A percentile compares a stretch with the other conserved stretches of the same genome.
These are phyloP conservation scores for Dissoconium aciculare DNA, from an alignment of 2,329 filamentous ascomycete genomes.

Conservation along the genomic window DNA sequence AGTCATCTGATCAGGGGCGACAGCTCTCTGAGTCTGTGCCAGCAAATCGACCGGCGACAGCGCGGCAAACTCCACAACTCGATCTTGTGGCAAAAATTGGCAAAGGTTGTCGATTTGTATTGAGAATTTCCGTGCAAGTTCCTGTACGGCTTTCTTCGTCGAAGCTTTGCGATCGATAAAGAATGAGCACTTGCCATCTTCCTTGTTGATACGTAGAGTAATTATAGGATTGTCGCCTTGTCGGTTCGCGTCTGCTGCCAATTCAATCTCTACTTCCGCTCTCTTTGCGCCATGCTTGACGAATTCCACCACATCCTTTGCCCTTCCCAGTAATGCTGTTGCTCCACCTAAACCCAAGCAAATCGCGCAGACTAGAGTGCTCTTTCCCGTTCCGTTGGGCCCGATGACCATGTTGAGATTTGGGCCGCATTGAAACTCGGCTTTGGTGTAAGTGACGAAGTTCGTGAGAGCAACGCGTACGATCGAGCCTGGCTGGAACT, in stretches of 20 bases:
- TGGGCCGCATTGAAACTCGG: slow-evolving; percentile 80
- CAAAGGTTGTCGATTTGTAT: slow-evolving; percentile 98
- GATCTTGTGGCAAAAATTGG: slow-evolving; percentile 91
- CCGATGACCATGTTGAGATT: slow-evolving; percentile 97
- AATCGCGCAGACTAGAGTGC: slow-evolving; percentile 90
- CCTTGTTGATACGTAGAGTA: slow-evolving; percentile 59
- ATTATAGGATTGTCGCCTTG: slow-evolving; percentile 56
- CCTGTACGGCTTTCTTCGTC: slow-evolving; percentile 47
- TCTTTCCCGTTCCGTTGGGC: slow-evolving; percentile 97
- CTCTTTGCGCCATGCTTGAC: slow-evolving; percentile 74
- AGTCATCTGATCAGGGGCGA: slow-evolving; percentile 67
- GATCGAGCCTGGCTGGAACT: slow-evolving; percentile 67
- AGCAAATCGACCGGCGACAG: slow-evolving; percentile 70
- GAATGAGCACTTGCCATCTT: slow-evolving; percentile 62
- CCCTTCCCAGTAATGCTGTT: slow-evolving; percentile 68
- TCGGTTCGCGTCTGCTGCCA: slow-evolving; percentile 46
- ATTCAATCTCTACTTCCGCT: slow-evolving; percentile 79
- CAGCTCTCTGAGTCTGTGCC: slow-evolving; percentile 73
- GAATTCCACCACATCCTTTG: slow-evolving; percentile 72
- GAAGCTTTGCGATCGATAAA: slow-evolving; percentile 54
- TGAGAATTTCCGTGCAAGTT: slow-evolving; percentile 54
- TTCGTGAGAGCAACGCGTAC: slow-evolving; percentile 72
- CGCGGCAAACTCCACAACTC: slow-evolving; percentile 83
- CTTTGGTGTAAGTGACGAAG: slow-evolving; percentile 89
- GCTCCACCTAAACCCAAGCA: slow-evolving; percentile 81